These are phyloP conservation scores for Panaeolus cyanescens DNA, from an alignment of 768 basidiomycete species.

Conservation along the genomic window DNA sequence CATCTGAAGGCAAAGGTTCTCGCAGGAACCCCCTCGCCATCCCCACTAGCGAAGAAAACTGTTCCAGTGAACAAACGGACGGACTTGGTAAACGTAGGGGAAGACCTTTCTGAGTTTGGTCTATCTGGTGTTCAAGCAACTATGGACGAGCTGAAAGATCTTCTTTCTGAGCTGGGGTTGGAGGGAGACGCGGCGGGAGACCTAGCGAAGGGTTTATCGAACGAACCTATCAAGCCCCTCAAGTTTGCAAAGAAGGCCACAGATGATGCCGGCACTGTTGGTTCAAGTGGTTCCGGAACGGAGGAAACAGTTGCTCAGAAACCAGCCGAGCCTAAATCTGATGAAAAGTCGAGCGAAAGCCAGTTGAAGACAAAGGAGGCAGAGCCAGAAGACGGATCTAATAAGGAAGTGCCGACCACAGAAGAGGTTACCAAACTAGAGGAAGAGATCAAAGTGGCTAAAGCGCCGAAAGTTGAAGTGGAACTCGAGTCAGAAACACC, in stretches of 20 bases:
- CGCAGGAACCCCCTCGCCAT: constrained; percentile 37
- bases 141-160: constrained; percentile 67
- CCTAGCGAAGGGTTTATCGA: constrained; percentile 61
- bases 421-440: background rate
- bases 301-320: background rate
- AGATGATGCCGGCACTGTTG: background rate
- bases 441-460: background rate
- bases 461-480: background rate
- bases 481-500: background rate
- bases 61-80: constrained; percentile 58
- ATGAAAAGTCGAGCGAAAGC: background rate
- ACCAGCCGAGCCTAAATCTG: background rate
- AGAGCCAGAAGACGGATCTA: background rate
- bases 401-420: background rate
- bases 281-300: background rate
- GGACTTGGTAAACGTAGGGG: constrained; percentile 63
- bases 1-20: constrained; percentile 62
- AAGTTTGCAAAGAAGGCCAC: constrained; percentile 6
- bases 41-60: constrained; percentile 37
- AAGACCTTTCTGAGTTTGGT: constrained; percentile 68
- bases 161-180: constrained; percentile 77
- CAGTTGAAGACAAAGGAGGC: background rate
- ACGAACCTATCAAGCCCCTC: constrained; percentile 25
- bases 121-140: constrained; percentile 79
- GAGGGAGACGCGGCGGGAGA: constrained; percentile 78